phyloP scores from a whole-genome alignment of 2,329 filamentous ascomycete genomes.

The Pseudocercospora fuligena region DNA sequence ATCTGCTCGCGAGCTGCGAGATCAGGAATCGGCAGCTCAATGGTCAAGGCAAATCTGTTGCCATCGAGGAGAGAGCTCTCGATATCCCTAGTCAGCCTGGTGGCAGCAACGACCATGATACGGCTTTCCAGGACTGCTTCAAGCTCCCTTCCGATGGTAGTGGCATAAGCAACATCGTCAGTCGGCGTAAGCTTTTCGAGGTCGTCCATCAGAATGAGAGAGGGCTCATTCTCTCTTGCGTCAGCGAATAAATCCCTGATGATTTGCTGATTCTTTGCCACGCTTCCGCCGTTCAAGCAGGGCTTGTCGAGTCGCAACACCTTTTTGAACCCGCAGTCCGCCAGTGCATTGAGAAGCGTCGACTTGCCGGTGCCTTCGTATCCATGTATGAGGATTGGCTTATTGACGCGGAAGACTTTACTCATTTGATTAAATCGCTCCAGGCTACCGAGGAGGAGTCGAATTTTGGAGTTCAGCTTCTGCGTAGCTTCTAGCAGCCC shows the following conservation, averaged over 20 bases:
- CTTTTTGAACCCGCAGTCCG: constrained; percentile 68
- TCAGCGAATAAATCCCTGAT: constrained; percentile 72
- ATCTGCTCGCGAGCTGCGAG: constrained; percentile 73
- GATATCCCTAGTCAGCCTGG: constrained; percentile 73
- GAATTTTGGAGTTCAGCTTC: constrained; percentile 69
- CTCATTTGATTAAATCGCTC: constrained; percentile 9
- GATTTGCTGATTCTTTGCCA: constrained; percentile 52
- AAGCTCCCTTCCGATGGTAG: constrained; percentile 57
- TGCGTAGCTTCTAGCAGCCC: constrained; percentile 69
- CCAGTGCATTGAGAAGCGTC: constrained; percentile 70
- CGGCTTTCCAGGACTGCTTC: constrained; percentile 59
- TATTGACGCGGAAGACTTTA: constrained; percentile 4
- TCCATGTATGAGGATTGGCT: constrained; percentile 76
- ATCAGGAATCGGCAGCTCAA: constrained; percentile 80
- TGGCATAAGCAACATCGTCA: constrained; percentile 50
- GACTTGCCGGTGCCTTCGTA: constrained; percentile 85
- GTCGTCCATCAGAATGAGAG: constrained; percentile 78
- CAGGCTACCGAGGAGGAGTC: constrained; percentile 31
- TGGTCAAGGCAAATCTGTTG: constrained; percentile 67
- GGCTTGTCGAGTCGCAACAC: constrained; percentile 65
- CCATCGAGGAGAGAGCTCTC: constrained; percentile 69
- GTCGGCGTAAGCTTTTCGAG: constrained; percentile 72
- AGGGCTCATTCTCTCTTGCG: constrained; percentile 71
- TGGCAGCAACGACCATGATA: constrained; percentile 76
- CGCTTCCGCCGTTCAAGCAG: constrained; percentile 39